Base-by-base conservation (phyloP, 345 rosid genomes). In the Eucalyptus tenuipes region DNA sequence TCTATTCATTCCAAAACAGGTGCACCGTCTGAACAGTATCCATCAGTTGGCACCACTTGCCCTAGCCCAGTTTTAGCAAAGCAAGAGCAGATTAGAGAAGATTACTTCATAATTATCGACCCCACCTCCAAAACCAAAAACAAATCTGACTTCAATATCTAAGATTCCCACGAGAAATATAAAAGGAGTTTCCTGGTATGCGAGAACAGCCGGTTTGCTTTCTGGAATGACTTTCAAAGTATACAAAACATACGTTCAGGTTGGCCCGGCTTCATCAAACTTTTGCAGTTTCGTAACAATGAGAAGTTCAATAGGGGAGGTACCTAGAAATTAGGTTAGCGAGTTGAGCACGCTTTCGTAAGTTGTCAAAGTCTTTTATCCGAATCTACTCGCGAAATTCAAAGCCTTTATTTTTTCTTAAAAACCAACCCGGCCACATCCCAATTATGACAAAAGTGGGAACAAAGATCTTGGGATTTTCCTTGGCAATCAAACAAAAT, bases 401-500 rank as follows among this genome's bases (percentile, higher is more conserved):
- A 49, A 89, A 89, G 50, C 25, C 64, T 44, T 87, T 49, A 15
- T 15, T n/a, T 85, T n/a, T 17, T n/a, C 59, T 49, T 50, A 55
- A 40, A 85, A 50, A 50, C 64, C 82, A 37, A 50, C 61, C 87
- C 14, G 55, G 87, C 40, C 44, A 40, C 59, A 18, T 50, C 7
- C 44, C 27, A 85, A 55, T 49, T 50, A 85, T 85, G 87, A 49
- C 61, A 85, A 85, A 90, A 61, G 88, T 87, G 92, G 90, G 88
- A 90, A 88, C 84, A 89, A 90, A 92, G 90, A 88, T 90, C 88
- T 87, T 27, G 81, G 91, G 91, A 90, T 93, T 92, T 88, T 86
- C 82, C 91, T 91, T 91, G 57, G 91, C 81, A 92, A 91, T 86
- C 92, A 92, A 93, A 92, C 91, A 90, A 93, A 89, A 92, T 88